These are phyloP conservation scores for Beauveria varroae DNA, from an alignment of 2,329 filamentous ascomycete species.

Conservation along the genomic window DNA sequence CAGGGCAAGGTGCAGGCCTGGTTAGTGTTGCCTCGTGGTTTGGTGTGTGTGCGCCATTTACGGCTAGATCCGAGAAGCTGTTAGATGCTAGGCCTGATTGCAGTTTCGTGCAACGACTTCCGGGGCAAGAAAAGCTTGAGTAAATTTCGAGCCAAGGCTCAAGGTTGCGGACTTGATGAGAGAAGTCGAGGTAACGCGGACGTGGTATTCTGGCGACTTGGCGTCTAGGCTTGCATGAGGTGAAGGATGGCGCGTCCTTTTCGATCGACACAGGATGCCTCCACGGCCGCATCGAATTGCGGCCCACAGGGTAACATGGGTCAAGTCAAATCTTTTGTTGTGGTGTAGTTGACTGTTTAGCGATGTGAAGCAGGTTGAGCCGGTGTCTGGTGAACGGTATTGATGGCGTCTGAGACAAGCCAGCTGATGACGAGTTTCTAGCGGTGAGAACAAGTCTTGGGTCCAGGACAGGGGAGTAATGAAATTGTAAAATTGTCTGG, in stretches of 20 bases:
- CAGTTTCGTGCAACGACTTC: not conserved
- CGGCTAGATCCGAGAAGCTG: conserved; percentile 7
- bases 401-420: not conserved
- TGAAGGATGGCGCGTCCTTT: not conserved
- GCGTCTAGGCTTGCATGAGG: not conserved
- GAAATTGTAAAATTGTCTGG: no score
- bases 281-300: not conserved
- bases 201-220: no score
- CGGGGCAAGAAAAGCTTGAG: not conserved
- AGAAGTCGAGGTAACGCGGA: not conserved
- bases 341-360: not conserved
- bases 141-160: not conserved
- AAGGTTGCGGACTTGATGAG: no score
- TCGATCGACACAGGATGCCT: not conserved
- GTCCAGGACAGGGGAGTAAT: no score
- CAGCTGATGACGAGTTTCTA: not conserved
- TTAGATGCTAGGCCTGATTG: not conserved
- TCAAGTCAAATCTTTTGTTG: not conserved
- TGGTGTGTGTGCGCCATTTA: not conserved
- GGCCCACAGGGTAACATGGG: not conserved
- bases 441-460: not conserved
- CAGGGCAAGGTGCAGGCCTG: not conserved
- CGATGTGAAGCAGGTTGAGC: not conserved
- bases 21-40: not conserved
- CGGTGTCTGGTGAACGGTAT: no score